Percentiles rank a stretch among this genome's conserved stretches.
phyloP scores from a whole-genome alignment of 1,284 basidiomycete species.

The Leucoagaricus sp. region DNA sequence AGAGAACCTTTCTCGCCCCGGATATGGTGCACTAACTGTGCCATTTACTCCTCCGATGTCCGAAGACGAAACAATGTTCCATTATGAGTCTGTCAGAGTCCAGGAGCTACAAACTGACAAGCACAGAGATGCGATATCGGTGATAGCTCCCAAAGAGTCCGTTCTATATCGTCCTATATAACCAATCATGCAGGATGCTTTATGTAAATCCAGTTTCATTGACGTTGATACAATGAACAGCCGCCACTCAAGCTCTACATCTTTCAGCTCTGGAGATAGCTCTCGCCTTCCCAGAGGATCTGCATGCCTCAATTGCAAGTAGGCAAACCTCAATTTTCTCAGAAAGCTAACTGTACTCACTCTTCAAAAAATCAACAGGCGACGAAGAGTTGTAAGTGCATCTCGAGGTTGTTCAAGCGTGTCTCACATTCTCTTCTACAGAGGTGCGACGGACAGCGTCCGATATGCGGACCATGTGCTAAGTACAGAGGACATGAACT shows the following conservation, averaged over 20 bases:
- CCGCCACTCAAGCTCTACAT: constrained; percentile 3
- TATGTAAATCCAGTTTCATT: not conserved
- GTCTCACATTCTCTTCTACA: constrained; percentile 9
- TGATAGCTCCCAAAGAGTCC: not conserved
- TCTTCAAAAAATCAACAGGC: not conserved
- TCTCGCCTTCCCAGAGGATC: constrained; percentile 16
- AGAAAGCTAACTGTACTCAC: not conserved
- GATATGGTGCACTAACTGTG: not conserved
- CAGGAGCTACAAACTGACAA: not conserved
- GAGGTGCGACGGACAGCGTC: constrained; percentile 32
- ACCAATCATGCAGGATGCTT: not conserved
- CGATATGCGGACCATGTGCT: constrained; percentile 29
- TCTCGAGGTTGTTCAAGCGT: no score
- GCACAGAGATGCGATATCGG: not conserved
- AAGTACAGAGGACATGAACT: constrained; percentile 23
- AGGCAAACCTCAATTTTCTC: not conserved
- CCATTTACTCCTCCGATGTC: not conserved
- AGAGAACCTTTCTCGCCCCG: not conserved
- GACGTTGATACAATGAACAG: constrained; percentile 9
- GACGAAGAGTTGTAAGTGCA: constrained; percentile 8
- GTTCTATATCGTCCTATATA: constrained; percentile 15
- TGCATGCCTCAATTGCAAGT: constrained; percentile 19
- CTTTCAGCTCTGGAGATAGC: constrained; percentile 10
- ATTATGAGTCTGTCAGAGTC: constrained; percentile 11
- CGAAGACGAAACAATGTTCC: constrained; percentile 4